A percentile compares a stretch with the other conserved stretches of the same genome.
Conservation (phyloP, 2,329 filamentous ascomycete species). For the Helotiales sp. region DNA sequence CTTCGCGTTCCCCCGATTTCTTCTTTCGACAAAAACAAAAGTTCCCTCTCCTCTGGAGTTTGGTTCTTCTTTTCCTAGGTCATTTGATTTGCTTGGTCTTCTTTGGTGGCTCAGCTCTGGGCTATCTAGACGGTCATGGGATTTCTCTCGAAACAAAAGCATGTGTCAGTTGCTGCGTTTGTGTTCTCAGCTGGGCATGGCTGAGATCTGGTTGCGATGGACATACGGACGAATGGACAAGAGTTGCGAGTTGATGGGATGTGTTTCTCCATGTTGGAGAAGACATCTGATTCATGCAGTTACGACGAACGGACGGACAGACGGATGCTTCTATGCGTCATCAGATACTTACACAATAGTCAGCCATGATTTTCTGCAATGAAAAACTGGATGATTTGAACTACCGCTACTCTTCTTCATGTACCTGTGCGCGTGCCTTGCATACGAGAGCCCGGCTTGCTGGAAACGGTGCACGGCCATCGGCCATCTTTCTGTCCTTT, state of each 20-base stretch:
- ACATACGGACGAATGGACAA: background rate
- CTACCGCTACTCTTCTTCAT: background rate
- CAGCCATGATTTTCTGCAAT: background rate
- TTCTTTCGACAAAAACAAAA: background rate
- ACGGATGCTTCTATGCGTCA: background rate
- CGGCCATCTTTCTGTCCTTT: background rate
- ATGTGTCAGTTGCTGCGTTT: background rate
- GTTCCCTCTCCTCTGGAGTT: background rate
- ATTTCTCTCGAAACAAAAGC: background rate
- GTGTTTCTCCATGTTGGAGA: background rate
- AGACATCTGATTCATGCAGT: background rate
- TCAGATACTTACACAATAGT: background rate
- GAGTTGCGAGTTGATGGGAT: background rate
- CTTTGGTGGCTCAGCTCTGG: background rate
- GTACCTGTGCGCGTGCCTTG: background rate
- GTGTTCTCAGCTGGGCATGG: background rate
- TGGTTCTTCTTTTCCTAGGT: background rate
- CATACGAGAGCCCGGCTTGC: background rate
- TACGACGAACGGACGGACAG: background rate
- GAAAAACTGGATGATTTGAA: background rate
- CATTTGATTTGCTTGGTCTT: background rate
- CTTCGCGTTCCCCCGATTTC: background rate
- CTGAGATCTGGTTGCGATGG: background rate
- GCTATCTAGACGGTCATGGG: conserved; percentile 1
- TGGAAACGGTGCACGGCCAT: background rate